Evolutionary conservation across 176 grass and related monocot genomes (phyloP).

Genomic region (Ampelocalamus luodianensis): DNA sequence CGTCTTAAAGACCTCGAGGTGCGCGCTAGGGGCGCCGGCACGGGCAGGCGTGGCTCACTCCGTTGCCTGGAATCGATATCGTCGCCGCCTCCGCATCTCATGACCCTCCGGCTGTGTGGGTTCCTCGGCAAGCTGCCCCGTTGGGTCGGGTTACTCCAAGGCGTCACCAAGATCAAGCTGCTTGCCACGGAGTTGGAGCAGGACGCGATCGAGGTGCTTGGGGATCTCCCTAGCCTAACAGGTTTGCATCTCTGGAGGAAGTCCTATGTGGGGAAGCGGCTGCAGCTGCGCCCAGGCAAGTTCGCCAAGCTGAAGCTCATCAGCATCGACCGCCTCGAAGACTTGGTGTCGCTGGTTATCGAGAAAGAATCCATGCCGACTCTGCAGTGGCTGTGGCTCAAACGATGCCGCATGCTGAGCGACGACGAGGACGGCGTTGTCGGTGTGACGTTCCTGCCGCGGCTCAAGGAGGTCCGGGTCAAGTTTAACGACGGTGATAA

Average conservation of each 20-base stretch:
- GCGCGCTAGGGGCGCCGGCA: neutral
- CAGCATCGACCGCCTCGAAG: neutral
- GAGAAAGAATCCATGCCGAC: neutral
- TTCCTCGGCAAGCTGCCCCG: neutral
- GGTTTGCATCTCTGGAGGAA: neutral
- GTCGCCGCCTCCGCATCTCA: neutral
- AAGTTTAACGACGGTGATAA: neutral
- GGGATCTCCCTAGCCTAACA: neutral
- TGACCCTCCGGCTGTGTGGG: neutral
- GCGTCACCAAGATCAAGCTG: slow-evolving; percentile 25
- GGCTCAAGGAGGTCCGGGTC: neutral
- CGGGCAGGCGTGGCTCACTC: neutral
- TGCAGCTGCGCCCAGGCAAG: neutral
- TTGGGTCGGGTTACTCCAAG: neutral
- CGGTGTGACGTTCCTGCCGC: neutral
- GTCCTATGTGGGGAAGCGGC: neutral
- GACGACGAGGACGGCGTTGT: neutral
- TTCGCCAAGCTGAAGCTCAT: slow-evolving; percentile 8
- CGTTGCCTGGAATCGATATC: neutral
- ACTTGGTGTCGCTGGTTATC: neutral
- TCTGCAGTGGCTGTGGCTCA: neutral
- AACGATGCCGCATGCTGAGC: neutral
- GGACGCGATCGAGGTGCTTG: neutral
- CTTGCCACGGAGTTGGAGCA: neutral
- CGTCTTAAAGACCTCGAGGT: neutral